Evolutionary conservation across 192 early-diverging fungal species (phyloP).

Genomic region (Backusella tarrabulga): DNA sequence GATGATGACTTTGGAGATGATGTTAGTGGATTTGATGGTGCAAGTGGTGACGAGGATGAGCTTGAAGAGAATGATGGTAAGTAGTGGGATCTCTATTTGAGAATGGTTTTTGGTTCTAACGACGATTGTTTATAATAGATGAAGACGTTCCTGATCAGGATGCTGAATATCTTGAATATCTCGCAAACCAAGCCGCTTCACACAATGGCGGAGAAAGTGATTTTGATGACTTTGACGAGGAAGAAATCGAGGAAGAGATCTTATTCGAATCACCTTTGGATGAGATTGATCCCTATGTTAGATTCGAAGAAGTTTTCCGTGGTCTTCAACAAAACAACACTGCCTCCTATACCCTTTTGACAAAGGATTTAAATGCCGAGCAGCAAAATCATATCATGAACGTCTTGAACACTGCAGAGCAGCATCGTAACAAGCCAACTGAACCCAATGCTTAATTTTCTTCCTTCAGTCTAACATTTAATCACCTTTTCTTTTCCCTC

Average conservation of each 20-base stretch:
- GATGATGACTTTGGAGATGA: slow-evolving; percentile 48
- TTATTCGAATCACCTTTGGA: slow-evolving; percentile 79
- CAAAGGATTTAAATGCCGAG: slow-evolving; percentile 51
- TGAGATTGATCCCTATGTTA: slow-evolving; percentile 69
- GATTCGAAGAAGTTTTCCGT: slow-evolving; percentile 66
- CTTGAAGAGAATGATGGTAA: slow-evolving; percentile 32
- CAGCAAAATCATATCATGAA: slow-evolving; percentile 50
- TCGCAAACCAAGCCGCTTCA: slow-evolving; percentile 50
- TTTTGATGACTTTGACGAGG: slow-evolving; percentile 47
- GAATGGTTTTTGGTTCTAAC: not conserved
- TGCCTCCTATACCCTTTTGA: slow-evolving; percentile 51
- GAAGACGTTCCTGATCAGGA: slow-evolving; percentile 64
- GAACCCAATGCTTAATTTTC: not conserved
- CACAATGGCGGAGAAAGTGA: slow-evolving; percentile 51
- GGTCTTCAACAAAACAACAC: slow-evolving; percentile 57
- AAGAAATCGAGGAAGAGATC: slow-evolving; percentile 72
- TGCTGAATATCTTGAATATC: slow-evolving; percentile 57
- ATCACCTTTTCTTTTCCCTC: not conserved
- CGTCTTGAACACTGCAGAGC: slow-evolving; percentile 45
- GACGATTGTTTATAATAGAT: slow-evolving; percentile 21
- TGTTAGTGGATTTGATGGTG: slow-evolving; percentile 46
- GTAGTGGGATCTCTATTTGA: not conserved
- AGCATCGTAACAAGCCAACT: slow-evolving; percentile 23
- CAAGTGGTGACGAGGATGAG: slow-evolving; percentile 58
- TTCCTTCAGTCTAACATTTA: not conserved